Percentiles rank a stretch among this genome's conserved stretches.
These are phyloP conservation scores for Mentha longifolia DNA, from an alignment of 257 asterid genomes.

Conservation along the genomic window DNA sequence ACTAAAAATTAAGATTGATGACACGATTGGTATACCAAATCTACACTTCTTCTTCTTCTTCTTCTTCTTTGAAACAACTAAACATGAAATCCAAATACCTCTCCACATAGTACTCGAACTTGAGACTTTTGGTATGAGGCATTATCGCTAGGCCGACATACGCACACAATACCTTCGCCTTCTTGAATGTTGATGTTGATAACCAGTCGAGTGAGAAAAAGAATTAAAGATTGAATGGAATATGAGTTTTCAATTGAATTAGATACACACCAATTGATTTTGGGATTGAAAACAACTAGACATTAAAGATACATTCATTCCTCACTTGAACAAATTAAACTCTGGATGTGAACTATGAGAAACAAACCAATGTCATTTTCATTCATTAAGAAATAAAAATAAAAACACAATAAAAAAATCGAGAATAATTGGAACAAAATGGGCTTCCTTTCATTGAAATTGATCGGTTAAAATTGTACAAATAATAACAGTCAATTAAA, in stretches of 20 bases:
- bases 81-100: no score
- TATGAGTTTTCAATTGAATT: not conserved
- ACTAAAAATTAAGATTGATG: no score
- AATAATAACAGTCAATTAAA: slow-evolving; percentile 21
- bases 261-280: not conserved
- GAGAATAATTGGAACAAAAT: not conserved
- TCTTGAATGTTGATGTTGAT: slow-evolving; percentile 21
- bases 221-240: not conserved
- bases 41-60: not conserved
- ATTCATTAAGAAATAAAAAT: no score
- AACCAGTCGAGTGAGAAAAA: not conserved
- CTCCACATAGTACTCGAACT: no score
- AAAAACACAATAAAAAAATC: not conserved
- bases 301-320: slow-evolving; percentile 24
- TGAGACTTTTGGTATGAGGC: no score
- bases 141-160: no score
- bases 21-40: no score
- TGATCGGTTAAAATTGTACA: slow-evolving; percentile 40
- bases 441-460: slow-evolving; percentile 25
- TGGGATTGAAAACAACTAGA: slow-evolving; percentile 26
- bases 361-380: slow-evolving; percentile 23
- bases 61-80: no score
- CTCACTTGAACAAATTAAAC: not conserved
- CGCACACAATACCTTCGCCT: not conserved
- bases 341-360: not conserved